Percentiles rank a stretch among this genome's conserved stretches.
phyloP scores from a whole-genome alignment of 495 filamentous ascomycete species.

The Usnea hakonensis region DNA sequence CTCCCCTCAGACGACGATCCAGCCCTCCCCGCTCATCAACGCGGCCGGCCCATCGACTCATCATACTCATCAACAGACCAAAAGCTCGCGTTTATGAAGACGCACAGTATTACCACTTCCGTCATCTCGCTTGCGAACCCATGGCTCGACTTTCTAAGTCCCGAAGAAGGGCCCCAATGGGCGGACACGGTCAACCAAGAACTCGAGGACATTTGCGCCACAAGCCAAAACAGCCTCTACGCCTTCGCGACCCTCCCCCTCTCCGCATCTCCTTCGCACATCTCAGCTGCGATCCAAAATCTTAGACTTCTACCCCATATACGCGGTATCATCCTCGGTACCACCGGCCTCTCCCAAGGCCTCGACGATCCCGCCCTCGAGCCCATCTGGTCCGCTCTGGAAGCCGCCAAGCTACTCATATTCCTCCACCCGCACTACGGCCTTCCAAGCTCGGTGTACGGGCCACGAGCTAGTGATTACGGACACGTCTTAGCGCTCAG shows the following conservation, averaged over 20 bases:
- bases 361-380: slow-evolving; percentile 71
- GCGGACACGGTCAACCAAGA: slow-evolving; percentile 68
- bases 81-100: slow-evolving; percentile 83
- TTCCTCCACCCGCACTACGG: slow-evolving; percentile 96
- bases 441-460: slow-evolving; percentile 70
- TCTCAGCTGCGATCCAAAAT: slow-evolving; percentile 58
- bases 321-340: slow-evolving; percentile 81
- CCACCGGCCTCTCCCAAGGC: slow-evolving; percentile 69
- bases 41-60: slow-evolving; percentile 66
- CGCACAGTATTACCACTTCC: slow-evolving; percentile 70
- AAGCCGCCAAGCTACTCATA: slow-evolving; percentile 53
- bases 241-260: slow-evolving; percentile 79
- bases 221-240: slow-evolving; percentile 55
- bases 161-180: slow-evolving; percentile 51
- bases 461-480: slow-evolving; percentile 59
- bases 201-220: slow-evolving; percentile 57
- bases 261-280: slow-evolving; percentile 51
- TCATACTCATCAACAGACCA: slow-evolving; percentile 63
- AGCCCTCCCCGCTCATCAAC: slow-evolving; percentile 43
- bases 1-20: slow-evolving; percentile 56
- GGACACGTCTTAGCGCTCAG: slow-evolving; percentile 85
- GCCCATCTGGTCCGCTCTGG: slow-evolving; percentile 60
- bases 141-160: slow-evolving; percentile 81
- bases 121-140: slow-evolving; percentile 90
- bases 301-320: slow-evolving; percentile 54